These are phyloP conservation scores for Prunus dulcis DNA, from an alignment of 306 rosid genomes.

Conservation along the genomic window DNA sequence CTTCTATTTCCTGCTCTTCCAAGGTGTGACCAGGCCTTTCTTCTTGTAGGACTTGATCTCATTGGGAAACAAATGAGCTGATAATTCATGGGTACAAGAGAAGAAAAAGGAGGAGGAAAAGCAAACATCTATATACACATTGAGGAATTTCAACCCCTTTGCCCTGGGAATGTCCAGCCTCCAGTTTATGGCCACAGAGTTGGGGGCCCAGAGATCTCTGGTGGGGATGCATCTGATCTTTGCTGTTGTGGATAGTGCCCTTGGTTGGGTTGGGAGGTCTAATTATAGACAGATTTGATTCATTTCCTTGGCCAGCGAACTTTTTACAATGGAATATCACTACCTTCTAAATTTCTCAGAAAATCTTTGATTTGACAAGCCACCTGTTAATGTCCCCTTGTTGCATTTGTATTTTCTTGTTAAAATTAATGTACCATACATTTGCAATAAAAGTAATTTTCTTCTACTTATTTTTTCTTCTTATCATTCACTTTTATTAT, in stretches of 20 bases:
- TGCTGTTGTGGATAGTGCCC: constrained; percentile 11
- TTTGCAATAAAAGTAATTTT: no score
- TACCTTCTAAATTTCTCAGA: not conserved
- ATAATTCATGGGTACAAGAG: constrained; percentile 24
- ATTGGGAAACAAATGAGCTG: constrained; percentile 91
- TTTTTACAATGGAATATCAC: constrained; percentile 2
- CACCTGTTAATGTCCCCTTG: not conserved
- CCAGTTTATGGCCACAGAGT: constrained; percentile 13
- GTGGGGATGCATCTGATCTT: constrained; percentile 26
- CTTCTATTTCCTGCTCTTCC: constrained; percentile 90
- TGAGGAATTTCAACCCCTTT: constrained; percentile 8
- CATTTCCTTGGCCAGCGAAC: constrained; percentile 5
- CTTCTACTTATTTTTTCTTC: no score
- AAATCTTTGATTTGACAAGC: constrained; percentile 24
- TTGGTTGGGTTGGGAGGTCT: constrained; percentile 26
- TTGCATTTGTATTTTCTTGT: no score
- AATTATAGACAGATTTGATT: constrained; percentile 14
- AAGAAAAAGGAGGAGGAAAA: constrained; percentile 1
- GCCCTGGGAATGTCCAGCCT: constrained; percentile 14
- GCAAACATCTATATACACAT: not conserved
- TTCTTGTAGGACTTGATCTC: constrained; percentile 93
- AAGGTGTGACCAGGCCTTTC: constrained; percentile 72
- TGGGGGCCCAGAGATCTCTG: constrained; percentile 25
- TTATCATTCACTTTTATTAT: no score
- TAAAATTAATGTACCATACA: no score